A percentile compares a stretch with the other conserved stretches of the same genome.
Evolutionary conservation across 768 basidiomycete genomes (phyloP).

Genomic region (Lyophyllum semitale): DNA sequence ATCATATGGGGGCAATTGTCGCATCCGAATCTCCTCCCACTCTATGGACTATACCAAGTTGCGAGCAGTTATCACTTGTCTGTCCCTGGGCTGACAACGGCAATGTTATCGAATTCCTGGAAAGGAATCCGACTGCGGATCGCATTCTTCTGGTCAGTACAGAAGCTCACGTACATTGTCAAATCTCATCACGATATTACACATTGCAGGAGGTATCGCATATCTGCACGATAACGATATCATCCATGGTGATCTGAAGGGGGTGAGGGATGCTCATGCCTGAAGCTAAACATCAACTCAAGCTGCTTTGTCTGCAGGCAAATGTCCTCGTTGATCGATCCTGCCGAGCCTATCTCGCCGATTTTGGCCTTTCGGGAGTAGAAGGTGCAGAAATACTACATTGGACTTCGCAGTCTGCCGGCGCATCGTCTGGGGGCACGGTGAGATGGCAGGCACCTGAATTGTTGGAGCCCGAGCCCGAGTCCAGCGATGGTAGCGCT

Average conservation of each 20-base stretch:
- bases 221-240: neutral
- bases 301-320: constrained; percentile 1
- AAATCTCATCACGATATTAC: neutral
- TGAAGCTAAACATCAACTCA: too few relatives aligned
- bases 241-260: neutral
- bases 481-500: neutral
- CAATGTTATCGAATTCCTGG: constrained; percentile 15
- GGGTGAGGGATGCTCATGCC: neutral
- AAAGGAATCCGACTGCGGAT: constrained; percentile 4
- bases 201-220: neutral
- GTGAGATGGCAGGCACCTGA: constrained; percentile 23
- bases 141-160: constrained; percentile 16
- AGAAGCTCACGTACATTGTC: neutral
- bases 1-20: constrained; percentile 35
- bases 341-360: constrained; percentile 20
- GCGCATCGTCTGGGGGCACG: constrained; percentile 5
- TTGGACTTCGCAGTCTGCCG: constrained; percentile 11
- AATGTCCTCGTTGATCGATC: constrained; percentile 21
- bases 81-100: constrained; percentile 23
- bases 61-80: constrained; percentile 14
- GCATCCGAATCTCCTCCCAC: constrained; percentile 34
- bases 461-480: constrained; percentile 5
- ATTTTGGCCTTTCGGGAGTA: constrained; percentile 23
- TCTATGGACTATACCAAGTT: constrained; percentile 32
- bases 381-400: constrained; percentile 10